Percentiles rank a stretch among this genome's conserved stretches.
phyloP scores from a whole-genome alignment of 352 stramenopile species.

The Pelagophyceae sp. region DNA sequence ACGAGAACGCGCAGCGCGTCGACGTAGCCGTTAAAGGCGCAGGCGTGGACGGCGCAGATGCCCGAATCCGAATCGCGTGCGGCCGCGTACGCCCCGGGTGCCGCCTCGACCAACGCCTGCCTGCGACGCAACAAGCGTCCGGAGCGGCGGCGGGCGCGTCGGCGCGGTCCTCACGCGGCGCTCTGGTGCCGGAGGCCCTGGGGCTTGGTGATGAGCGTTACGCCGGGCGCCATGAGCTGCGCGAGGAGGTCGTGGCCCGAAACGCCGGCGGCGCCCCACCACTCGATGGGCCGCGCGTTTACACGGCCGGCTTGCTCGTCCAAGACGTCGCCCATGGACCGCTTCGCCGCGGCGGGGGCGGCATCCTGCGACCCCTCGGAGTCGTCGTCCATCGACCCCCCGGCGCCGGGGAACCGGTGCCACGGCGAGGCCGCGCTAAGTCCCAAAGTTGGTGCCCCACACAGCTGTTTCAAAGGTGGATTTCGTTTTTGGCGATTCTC shows the following conservation, averaged over 20 bases:
- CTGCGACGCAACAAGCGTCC: too few relatives aligned
- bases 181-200: too few relatives aligned
- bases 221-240: background rate
- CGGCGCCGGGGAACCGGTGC: too few relatives aligned
- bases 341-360: too few relatives aligned
- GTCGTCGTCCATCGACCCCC: too few relatives aligned
- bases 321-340: background rate
- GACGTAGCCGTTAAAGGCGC: constrained; percentile 11
- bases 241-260: background rate
- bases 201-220: background rate
- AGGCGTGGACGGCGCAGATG: background rate
- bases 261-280: background rate
- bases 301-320: background rate
- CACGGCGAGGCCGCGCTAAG: too few relatives aligned
- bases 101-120: background rate
- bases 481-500: too few relatives aligned
- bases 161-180: too few relatives aligned
- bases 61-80: background rate
- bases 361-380: too few relatives aligned
- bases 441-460: too few relatives aligned
- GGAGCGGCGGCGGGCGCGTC: too few relatives aligned
- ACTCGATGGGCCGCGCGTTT: constrained; percentile 7
- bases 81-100: background rate
- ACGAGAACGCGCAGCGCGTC: background rate
- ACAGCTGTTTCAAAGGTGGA: too few relatives aligned